Conservation (phyloP, 2,329 filamentous ascomycete species). For the Arthrobotrys pseudoclavata region DNA sequence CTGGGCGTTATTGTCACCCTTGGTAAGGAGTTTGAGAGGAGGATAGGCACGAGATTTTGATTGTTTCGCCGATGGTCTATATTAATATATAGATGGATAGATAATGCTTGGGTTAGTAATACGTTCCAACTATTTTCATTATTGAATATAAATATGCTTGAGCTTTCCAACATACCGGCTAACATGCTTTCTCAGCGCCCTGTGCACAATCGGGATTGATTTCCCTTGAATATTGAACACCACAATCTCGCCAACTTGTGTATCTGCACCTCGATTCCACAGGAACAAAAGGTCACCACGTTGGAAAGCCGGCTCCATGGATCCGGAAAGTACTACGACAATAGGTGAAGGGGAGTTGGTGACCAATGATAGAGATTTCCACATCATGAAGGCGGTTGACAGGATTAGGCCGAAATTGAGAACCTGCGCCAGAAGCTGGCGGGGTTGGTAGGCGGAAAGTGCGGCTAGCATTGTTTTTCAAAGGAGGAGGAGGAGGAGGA, state of each 20-base stretch:
- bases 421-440: conserved; percentile 83
- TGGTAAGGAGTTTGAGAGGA: conserved; percentile 82
- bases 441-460: conserved; percentile 77
- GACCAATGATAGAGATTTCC: conserved; percentile 86
- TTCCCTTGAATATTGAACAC: conserved; percentile 91
- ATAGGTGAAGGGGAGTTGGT: conserved; percentile 83
- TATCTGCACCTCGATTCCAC: conserved; percentile 78
- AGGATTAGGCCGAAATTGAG: conserved; percentile 93
- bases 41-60: conserved; percentile 65
- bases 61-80: conserved; percentile 62
- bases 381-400: conserved; percentile 93
- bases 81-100: background rate
- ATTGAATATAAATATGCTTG: background rate
- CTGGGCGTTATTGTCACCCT: conserved; percentile 95
- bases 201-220: conserved; percentile 97
- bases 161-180: conserved; percentile 69
- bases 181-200: conserved; percentile 81
- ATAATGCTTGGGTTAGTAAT: background rate
- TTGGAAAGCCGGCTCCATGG: conserved; percentile 86
- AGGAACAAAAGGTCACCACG: conserved; percentile 81
- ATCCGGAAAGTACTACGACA: conserved; percentile 85
- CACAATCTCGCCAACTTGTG: conserved; percentile 79
- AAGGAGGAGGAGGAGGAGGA: background rate
- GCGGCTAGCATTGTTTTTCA: conserved; percentile 74
- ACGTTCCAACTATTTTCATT: background rate